Evolutionary conservation across 768 basidiomycete species (phyloP), one percentile per base, ranked within the genome.

Genomic region (Pholiota conissans): DNA sequence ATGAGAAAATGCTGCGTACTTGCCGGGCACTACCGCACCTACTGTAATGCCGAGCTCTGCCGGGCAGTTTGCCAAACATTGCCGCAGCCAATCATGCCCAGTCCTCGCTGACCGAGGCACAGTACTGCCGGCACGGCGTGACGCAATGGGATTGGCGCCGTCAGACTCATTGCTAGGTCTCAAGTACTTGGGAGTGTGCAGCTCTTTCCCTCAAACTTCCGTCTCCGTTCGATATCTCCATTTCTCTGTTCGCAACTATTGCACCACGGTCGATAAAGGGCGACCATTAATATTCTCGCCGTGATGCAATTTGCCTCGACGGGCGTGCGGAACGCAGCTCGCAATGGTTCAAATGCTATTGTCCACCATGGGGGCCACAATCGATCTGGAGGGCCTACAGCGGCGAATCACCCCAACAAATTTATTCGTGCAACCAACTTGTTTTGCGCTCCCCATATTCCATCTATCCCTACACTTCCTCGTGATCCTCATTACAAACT

Each of bases 271-370:
- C 52, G 52, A 45, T 52, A 57, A 49, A 52, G 58, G 10, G 42
- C 56, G 55, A 55, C 55, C 46, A 16, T 53, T 61, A 53, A 50
- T 49, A 32, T 20, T 34, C 55, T 53, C 52, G 57, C 63, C 56
- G 67, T 66, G 74, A 80, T 80, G 79, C 77, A 76, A 51, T 67
- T 76, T 62, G 77, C 79, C 75, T 80, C 79, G 57, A 71, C 75
- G 57, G 79, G 78, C 65, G 64, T 65, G 62, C 74, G 79, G 74
- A 71, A 65, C 55, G 55, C 71, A 32, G 64, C 71, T 68, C 78
- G 78, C 59, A 75, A 76, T 58, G 74, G 73, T 13, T 22, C 42
- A 63, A 69, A 71, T 42, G 71, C 67, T 67, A 45, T 65, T 52
- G 58, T 75, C 24, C 70, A 72, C 55, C 61, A 65, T 57, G 63